Conservation (phyloP, 2,329 filamentous ascomycete genomes). For the Emmonsiellopsis sp. region DNA sequence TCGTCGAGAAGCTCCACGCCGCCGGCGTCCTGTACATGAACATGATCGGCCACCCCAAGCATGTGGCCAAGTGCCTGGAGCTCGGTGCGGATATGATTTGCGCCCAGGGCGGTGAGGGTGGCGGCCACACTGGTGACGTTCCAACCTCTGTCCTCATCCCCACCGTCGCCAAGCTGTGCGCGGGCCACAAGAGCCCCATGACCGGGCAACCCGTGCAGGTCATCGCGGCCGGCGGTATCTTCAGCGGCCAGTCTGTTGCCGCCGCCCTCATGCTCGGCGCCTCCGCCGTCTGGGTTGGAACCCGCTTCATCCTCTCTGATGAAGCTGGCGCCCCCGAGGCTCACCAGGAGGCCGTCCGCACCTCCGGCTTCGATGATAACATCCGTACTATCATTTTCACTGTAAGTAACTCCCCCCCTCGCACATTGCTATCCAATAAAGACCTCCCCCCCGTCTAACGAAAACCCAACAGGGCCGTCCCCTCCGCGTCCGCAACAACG, state of each 20-base stretch:
- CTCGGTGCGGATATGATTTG: conserved; percentile 93
- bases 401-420: conserved; percentile 19
- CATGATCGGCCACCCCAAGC: conserved; percentile 99
- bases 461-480: conserved; percentile 57
- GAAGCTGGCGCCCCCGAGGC: conserved; percentile 89
- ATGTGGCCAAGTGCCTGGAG: conserved; percentile 91
- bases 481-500: conserved; percentile 83
- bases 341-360: conserved; percentile 92
- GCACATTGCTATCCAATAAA: background rate
- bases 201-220: conserved; percentile 84
- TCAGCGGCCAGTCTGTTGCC: conserved; percentile 83
- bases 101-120: conserved; percentile 94
- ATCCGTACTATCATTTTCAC: conserved; percentile 98
- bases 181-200: conserved; percentile 74
- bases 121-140: conserved; percentile 90
- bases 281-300: conserved; percentile 89
- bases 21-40: conserved; percentile 95
- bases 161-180: conserved; percentile 71
- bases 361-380: conserved; percentile 89
- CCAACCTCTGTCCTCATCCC: conserved; percentile 89
- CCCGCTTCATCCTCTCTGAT: conserved; percentile 84
- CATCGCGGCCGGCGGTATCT: conserved; percentile 86
- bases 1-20: conserved; percentile 84
- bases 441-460: background rate
- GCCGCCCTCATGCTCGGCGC: conserved; percentile 89